phyloP scores from a whole-genome alignment of 495 filamentous ascomycete genomes.

The Paragyromitra xinjiangensis region DNA sequence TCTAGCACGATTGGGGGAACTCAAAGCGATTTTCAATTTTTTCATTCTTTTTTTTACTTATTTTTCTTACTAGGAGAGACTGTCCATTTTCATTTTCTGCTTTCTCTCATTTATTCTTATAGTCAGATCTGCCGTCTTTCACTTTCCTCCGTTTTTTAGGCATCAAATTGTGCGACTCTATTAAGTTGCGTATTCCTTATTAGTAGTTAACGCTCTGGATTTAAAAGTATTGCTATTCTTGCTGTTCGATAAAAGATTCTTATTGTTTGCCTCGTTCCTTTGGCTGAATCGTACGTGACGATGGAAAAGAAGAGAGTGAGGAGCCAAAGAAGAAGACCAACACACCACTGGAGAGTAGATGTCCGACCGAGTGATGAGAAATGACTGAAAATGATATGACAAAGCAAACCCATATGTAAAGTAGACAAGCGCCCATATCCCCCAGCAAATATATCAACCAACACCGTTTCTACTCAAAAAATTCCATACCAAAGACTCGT shows the following conservation, averaged over 20 bases:
- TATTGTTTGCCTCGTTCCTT: not conserved
- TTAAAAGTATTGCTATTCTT: constrained; percentile 17
- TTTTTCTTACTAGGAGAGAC: not conserved
- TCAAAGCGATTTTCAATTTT: not conserved
- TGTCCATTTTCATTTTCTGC: constrained; percentile 15
- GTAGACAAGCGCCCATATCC: not conserved
- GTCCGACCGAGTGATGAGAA: constrained; percentile 9
- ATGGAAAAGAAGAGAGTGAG: not conserved
- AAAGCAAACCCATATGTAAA: constrained; percentile 36
- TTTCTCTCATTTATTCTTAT: constrained; percentile 6
- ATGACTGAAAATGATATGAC: constrained; percentile 1
- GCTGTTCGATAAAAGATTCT: not conserved
- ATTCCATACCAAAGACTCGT: constrained; percentile 50
- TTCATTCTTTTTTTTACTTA: constrained; percentile 18
- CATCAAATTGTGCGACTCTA: constrained; percentile 10
- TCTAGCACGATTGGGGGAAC: not conserved
- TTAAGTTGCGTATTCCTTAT: constrained; percentile 11
- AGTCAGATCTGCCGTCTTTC: not conserved
- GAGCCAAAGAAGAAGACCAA: not conserved
- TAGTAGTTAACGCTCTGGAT: constrained; percentile 6
- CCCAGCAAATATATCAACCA: constrained; percentile 18
- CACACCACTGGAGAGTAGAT: not conserved
- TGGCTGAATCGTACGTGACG: not conserved
- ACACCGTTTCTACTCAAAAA: constrained; percentile 20
- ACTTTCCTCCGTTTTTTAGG: not conserved